Conservation (phyloP, 2,329 filamentous ascomycete genomes). For the Plenodomus biglobosus region DNA sequence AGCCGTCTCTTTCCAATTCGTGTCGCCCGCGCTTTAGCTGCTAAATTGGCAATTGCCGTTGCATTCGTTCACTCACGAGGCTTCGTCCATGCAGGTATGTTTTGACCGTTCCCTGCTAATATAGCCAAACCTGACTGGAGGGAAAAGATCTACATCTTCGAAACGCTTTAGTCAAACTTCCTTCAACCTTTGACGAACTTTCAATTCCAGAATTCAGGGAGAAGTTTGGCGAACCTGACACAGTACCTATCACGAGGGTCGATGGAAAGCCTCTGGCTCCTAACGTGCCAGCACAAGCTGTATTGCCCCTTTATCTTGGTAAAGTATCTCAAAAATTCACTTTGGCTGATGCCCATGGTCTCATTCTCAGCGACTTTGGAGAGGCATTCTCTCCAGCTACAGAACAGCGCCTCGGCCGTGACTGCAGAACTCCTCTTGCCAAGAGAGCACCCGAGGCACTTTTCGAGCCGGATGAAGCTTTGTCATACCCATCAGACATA, state of each 20-base stretch:
- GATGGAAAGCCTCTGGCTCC: conserved; percentile 8
- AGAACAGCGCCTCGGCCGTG: conserved; percentile 11
- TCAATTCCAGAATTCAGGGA: conserved; percentile 9
- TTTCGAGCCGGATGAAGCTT: conserved; percentile 9
- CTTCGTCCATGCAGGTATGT: conserved; percentile 11
- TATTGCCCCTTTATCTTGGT: conserved; percentile 12
- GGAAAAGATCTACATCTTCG: conserved; percentile 6
- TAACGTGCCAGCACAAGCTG: conserved; percentile 7
- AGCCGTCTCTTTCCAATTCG: conserved; percentile 12
- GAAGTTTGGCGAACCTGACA: conserved; percentile 11
- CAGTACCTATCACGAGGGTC: conserved; percentile 6
- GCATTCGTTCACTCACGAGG: conserved; percentile 10
- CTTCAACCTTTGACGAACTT: conserved; percentile 10
- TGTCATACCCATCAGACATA: conserved; percentile 16
- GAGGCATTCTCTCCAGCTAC: conserved; percentile 11
- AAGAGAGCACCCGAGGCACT: conserved; percentile 13
- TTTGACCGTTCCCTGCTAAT: not conserved
- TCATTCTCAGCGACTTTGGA: conserved; percentile 15
- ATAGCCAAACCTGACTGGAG: conserved; percentile 2
- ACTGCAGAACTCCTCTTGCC: conserved; percentile 10
- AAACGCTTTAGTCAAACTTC: conserved; percentile 9
- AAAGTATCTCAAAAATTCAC: conserved; percentile 12
- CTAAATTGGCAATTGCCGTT: conserved; percentile 7
- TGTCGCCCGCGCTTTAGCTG: conserved; percentile 12
- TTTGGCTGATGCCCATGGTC: conserved; percentile 6